Evolutionary conservation across 148 eudicot species (phyloP), one percentile per base, ranked within the genome.

Genomic region (Drosera capensis): DNA sequence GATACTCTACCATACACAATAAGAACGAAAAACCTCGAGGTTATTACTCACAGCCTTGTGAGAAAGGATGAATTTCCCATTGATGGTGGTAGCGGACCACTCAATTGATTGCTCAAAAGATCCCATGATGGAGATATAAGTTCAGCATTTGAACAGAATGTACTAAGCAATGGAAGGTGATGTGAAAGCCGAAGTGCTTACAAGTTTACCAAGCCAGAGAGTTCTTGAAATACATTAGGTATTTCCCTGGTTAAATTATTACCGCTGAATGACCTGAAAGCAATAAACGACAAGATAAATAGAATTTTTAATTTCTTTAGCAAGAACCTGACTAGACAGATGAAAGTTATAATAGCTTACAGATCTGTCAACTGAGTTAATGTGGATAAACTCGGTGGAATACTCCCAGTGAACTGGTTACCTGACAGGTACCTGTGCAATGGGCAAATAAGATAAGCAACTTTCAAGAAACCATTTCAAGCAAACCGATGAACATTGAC

Each of bases 81-180:
- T 15, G 99, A 85, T 38, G 82, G 73, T 40, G 99, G 99, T 56
- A 90, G 82, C 25, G 55, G 71, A 51, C 94, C 78, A 20, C 60
- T 76, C 53, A 90, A 62, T 55, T 50, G 73, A 71, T 90, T 90
- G 19, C 72, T 74, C 7, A 94, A 85, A 31, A 90, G 64, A 66
- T 85, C 84, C 80, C 99, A n/a, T n/a, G n/a, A n/a, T n/a, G 38
- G n/a, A 34, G 11, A 6, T 34, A 1, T 1, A 34, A 11, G 1
- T 15, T 34, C 35, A 6, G 35, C 38, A 34, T 34, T 13, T 34
- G 1, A 34, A 11, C n/a, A 34, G 38, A 30, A 30, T 1, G 38
- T 34, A 15, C 12, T n/a, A n/a, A n/a, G n/a, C n/a, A n/a, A n/a
- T n/a, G n/a, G n/a, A 9, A 38, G 7, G 43, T 17, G 43, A 20